Evolutionary conservation across 768 basidiomycete species (phyloP).

Genomic region (Scleroderma bovista): DNA sequence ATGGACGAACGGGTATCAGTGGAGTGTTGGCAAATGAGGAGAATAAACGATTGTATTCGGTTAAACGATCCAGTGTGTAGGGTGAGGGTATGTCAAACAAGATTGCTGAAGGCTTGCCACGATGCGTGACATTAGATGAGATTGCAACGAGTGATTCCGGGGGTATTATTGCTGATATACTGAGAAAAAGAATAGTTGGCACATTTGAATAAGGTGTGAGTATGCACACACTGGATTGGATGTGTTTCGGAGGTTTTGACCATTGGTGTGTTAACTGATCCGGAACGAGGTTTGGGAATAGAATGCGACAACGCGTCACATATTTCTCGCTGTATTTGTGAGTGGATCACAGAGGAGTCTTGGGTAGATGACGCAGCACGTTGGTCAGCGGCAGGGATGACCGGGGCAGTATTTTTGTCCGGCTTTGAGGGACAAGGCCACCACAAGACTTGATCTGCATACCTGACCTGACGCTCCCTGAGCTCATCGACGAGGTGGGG

Average conservation of each 20-base stretch:
- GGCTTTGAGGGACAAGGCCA: conserved; percentile 34
- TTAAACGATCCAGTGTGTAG: conserved; percentile 27
- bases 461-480: conserved; percentile 43
- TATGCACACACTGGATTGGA: conserved; percentile 69
- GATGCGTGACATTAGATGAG: conserved; percentile 29
- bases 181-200: conserved; percentile 15
- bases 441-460: conserved; percentile 39
- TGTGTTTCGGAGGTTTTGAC: conserved; percentile 75
- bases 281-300: background rate
- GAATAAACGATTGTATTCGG: conserved; percentile 39
- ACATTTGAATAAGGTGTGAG: background rate
- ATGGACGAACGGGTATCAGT: conserved; percentile 15
- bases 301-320: conserved; percentile 41
- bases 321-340: conserved; percentile 44
- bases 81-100: conserved; percentile 33
- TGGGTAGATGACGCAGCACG: conserved; percentile 19
- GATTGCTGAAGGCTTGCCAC: conserved; percentile 17
- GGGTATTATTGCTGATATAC: conserved; percentile 55
- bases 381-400: conserved; percentile 18
- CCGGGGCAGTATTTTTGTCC: conserved; percentile 1
- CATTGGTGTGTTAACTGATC: too few species aligned
- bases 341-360: conserved; percentile 4
- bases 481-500: conserved; percentile 55
- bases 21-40: conserved; percentile 38
- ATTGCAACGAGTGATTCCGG: conserved; percentile 41